Base-by-base conservation (phyloP, 73 alveolate species). In the Uronychia binucleata region DNA sequence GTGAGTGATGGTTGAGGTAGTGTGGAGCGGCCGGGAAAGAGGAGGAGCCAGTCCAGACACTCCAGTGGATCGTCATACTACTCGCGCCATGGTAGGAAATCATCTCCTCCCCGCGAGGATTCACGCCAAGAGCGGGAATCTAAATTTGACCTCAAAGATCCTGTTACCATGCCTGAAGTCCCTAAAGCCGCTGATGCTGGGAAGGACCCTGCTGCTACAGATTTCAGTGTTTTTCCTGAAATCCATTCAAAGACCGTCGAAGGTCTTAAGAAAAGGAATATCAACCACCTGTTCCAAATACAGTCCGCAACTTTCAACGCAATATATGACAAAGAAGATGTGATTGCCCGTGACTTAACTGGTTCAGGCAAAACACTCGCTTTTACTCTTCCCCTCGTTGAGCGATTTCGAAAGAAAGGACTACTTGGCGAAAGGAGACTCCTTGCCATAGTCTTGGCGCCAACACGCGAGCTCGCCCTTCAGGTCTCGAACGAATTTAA, bases 291-390 rank as follows among this genome's bases (percentile, higher is more conserved):
- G 86, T 97, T 97, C 93, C 98, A 97, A 19, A 97, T 97, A 33
- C 96, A 96, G 79, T 80, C 88, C 75, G 88, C 90, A 77, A 96
- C 97, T 29, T 97, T 95, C 91, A 88, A 91, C 19, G 96, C 97
- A 11, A 93, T 97, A 82, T 91, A 92, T 80, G 91, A 86, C 32
- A 97, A 98, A 46, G 89, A 95, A 86, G 98, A 95, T 83, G 90
- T 96, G 1, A 96, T 97, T 13, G 99, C 94, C 0, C 85, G 98
- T 30, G 98, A 97, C 81, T 87, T 97, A 67, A 97, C 99, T 30
- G 99, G 99, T 26, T 94, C 98, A 78, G 99, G 99, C n/a, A 97
- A 97, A 84, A 97, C 99, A 0, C 86, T 97, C 29, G 99, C 98
- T 0, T 97, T 92, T 84, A 92, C 94, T 1, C 81, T 95, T 46